Evolutionary conservation across 495 filamentous ascomycete genomes (phyloP).

Genomic region (Tetracladium setigerum): DNA sequence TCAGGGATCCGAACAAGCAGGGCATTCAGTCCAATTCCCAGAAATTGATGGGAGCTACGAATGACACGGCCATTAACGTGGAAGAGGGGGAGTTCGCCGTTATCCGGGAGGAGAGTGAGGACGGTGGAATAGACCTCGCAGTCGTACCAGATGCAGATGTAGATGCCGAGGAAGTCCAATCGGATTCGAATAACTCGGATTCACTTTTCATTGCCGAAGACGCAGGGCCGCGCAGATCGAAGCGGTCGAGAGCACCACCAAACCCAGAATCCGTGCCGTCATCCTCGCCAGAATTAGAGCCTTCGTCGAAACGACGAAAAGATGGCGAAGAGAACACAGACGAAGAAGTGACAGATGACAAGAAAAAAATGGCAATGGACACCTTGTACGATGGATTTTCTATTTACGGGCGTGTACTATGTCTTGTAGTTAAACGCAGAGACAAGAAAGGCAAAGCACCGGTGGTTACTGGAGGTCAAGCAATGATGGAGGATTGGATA

Average conservation of each 20-base stretch:
- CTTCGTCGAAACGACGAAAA: constrained; percentile 41
- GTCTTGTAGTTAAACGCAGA: constrained; percentile 76
- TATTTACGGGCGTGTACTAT: constrained; percentile 88
- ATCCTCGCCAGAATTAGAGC: constrained; percentile 7
- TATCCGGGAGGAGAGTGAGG: constrained; percentile 31
- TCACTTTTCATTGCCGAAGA: constrained; percentile 22
- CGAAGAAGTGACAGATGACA: constrained; percentile 54
- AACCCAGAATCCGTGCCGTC: constrained; percentile 3
- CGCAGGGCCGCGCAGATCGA: constrained; percentile 19
- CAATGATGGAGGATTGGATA: constrained; percentile 93
- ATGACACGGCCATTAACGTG: constrained; percentile 40
- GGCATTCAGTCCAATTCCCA: constrained; percentile 48
- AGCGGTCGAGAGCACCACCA: constrained; percentile 8
- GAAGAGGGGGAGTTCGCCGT: constrained; percentile 32
- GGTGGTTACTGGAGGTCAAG: constrained; percentile 47
- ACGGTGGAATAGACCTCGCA: constrained; percentile 30
- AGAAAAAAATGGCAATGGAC: constrained; percentile 78
- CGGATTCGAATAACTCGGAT: constrained; percentile 2
- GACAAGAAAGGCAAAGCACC: constrained; percentile 30
- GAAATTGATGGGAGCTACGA: constrained; percentile 46
- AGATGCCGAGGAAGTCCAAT: not conserved
- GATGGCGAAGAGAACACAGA: constrained; percentile 21
- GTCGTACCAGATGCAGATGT: constrained; percentile 31
- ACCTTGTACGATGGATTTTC: constrained; percentile 92
- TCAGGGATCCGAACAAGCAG: constrained; percentile 41